These are phyloP conservation scores for Cichorium intybus DNA, from an alignment of 140 eudicot species.

Conservation along the genomic window DNA sequence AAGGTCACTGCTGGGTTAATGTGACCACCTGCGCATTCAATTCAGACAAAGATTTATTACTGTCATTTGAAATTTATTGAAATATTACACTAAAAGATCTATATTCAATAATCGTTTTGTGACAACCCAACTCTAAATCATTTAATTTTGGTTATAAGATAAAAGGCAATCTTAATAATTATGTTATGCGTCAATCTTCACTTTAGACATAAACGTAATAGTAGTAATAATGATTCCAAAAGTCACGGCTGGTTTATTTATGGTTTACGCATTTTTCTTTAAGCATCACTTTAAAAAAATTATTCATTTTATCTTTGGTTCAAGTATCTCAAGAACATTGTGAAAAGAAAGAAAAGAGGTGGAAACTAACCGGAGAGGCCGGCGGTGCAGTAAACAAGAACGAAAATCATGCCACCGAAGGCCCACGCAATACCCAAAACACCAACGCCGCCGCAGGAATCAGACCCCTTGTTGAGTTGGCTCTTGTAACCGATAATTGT, in stretches of 20 bases:
- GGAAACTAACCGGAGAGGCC: background rate
- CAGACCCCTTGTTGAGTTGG: constrained; percentile 6
- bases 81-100: background rate
- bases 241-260: background rate
- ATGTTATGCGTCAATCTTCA: background rate
- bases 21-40: constrained; percentile 53
- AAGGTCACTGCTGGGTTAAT: constrained; percentile 42
- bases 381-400: background rate
- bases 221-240: background rate
- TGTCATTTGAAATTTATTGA: background rate
- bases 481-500: constrained; percentile 30
- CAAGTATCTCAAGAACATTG: background rate
- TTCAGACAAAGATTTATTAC: background rate
- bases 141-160: background rate
- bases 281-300: background rate
- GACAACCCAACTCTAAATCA: background rate
- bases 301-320: background rate
- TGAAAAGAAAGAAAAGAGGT: background rate
- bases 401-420: constrained; percentile 13
- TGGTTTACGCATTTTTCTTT: background rate
- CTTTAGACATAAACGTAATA: background rate
- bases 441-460: constrained; percentile 50
- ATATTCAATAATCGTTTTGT: background rate
- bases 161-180: background rate
- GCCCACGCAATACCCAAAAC: constrained; percentile 38